These are phyloP conservation scores for Nitzschia putrida DNA, from an alignment of 108 stramenopile genomes.

Conservation along the genomic window DNA sequence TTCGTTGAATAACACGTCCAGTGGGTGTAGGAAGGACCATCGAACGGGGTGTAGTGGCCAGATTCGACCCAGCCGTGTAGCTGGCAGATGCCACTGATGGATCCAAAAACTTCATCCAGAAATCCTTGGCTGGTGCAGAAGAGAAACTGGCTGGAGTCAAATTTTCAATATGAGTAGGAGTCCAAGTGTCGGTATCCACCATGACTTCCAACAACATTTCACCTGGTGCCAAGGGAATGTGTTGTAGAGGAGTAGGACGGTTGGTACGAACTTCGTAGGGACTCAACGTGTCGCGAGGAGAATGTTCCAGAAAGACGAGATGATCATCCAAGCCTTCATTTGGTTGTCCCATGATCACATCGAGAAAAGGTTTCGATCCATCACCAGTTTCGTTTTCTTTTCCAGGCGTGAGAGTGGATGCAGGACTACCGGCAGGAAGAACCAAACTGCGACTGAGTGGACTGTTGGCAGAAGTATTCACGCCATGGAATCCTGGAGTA, in stretches of 20 bases:
- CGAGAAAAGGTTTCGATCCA: no score
- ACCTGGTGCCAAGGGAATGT: not conserved
- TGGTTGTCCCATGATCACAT: no score
- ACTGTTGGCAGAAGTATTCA: no score
- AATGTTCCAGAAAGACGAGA: not conserved
- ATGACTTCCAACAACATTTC: not conserved
- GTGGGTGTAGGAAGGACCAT: not conserved
- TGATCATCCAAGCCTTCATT: no score
- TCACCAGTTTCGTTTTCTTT: no score
- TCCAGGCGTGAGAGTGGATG: no score
- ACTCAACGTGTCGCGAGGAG: not conserved
- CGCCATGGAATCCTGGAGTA: no score
- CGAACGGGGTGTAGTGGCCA: not conserved
- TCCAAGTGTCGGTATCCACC: not conserved
- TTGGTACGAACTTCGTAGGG: not conserved
- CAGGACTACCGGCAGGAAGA: no score
- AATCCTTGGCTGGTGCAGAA: not conserved
- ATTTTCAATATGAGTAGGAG: not conserved
- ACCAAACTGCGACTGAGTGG: no score
- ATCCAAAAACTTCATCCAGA: slow-evolving; percentile 18
- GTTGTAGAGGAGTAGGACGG: not conserved
- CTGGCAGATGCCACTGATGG: not conserved
- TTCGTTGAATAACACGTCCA: slow-evolving; percentile 20
- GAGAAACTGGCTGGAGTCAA: not conserved
- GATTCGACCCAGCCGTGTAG: not conserved